phyloP scores from a whole-genome alignment of 2,329 filamentous ascomycete genomes.

The Colletotrichum agaves region DNA sequence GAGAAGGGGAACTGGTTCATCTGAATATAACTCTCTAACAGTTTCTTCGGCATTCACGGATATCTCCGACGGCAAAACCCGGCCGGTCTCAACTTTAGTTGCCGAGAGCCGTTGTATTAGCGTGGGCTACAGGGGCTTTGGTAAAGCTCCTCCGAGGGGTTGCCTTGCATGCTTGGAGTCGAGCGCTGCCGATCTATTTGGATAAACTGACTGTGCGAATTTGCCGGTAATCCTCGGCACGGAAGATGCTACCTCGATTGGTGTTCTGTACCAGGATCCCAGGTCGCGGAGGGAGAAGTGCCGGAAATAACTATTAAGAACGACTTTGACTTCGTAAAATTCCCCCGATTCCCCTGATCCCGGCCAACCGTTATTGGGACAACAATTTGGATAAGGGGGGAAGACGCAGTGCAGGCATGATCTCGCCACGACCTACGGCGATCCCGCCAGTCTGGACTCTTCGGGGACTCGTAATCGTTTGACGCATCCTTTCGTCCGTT shows the following conservation, averaged over 20 bases:
- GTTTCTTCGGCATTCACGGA: constrained; percentile 23
- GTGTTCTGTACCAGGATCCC: background rate
- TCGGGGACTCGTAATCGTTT: background rate
- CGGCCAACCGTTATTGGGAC: background rate
- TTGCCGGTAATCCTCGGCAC: constrained; percentile 10
- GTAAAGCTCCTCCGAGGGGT: background rate
- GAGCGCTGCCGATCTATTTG: constrained; percentile 12
- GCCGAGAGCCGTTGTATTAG: constrained; percentile 11
- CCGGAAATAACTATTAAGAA: background rate
- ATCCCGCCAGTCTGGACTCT: background rate
- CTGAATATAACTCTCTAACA: constrained; percentile 2
- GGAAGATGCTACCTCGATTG: constrained; percentile 13
- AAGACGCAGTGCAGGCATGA: background rate
- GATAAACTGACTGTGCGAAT: constrained; percentile 3
- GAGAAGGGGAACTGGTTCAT: constrained; percentile 12
- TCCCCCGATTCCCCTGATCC: background rate
- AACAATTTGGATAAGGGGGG: constrained; percentile 4
- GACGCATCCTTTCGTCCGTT: background rate
- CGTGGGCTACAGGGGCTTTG: background rate
- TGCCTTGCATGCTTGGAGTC: background rate
- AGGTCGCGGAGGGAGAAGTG: background rate
- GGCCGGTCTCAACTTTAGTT: constrained; percentile 14
- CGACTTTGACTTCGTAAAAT: background rate
- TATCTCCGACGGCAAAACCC: background rate
- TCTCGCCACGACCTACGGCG: background rate